Evolutionary conservation across 352 stramenopile genomes (phyloP).

Genomic region (Phytophthora citricola): DNA sequence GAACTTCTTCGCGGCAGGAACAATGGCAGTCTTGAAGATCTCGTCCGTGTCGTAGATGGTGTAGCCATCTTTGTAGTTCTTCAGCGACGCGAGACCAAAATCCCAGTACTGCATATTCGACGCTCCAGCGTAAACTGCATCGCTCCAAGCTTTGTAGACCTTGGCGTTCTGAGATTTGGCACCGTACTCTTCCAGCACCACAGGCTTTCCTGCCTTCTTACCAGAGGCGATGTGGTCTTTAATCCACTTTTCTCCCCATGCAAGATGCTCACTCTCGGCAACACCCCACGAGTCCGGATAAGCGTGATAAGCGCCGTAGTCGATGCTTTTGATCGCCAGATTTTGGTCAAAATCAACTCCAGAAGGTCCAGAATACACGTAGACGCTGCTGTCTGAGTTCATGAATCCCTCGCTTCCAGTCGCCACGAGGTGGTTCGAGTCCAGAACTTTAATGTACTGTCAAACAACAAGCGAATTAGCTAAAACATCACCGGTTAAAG

Average conservation of each 20-base stretch:
- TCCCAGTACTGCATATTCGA: constrained; percentile 48
- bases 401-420: constrained; percentile 38
- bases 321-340: constrained; percentile 32
- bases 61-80: constrained; percentile 29
- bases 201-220: constrained; percentile 30
- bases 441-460: constrained; percentile 38
- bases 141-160: constrained; percentile 32
- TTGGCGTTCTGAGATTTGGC: constrained; percentile 24
- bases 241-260: constrained; percentile 38
- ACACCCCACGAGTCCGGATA: constrained; percentile 40
- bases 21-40: constrained; percentile 24
- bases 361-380: constrained; percentile 38
- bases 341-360: constrained; percentile 41
- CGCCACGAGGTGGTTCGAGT: constrained; percentile 38
- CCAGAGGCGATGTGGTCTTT: constrained; percentile 33
- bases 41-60: constrained; percentile 32
- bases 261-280: constrained; percentile 17
- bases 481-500: not conserved
- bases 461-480: no score
- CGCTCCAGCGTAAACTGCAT: constrained; percentile 19
- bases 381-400: constrained; percentile 42
- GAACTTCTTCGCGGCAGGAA: constrained; percentile 12
- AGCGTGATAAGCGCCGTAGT: constrained; percentile 40
- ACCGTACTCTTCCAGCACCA: constrained; percentile 40
- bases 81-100: constrained; percentile 36